Evolutionary conservation across 192 early-diverging fungal species (phyloP).

Genomic region (Lobulomyces angularis): DNA sequence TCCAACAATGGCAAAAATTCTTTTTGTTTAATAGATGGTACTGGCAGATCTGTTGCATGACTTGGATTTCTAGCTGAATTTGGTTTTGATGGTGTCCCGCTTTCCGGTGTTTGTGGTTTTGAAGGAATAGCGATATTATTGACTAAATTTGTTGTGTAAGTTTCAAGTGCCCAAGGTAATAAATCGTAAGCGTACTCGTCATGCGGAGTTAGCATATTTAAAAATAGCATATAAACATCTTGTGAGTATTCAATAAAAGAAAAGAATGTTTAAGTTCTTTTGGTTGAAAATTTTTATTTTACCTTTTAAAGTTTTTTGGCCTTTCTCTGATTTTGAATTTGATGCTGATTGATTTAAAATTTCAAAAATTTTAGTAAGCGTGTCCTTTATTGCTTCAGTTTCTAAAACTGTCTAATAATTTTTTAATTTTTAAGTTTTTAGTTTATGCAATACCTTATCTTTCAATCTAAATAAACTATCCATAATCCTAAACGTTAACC

Average conservation of each 20-base stretch:
- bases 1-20: conserved; percentile 19
- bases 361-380: conserved; percentile 30
- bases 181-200: conserved; percentile 42
- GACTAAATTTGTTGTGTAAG: conserved; percentile 14
- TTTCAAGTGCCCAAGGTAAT: conserved; percentile 38
- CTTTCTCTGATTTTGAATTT: not conserved
- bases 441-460: conserved; percentile 24
- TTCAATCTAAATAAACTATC: conserved; percentile 24
- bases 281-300: conserved; percentile 8
- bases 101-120: not conserved
- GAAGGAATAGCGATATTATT: not conserved
- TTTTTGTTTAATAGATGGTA: conserved; percentile 2
- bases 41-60: no score
- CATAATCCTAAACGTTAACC: conserved; percentile 24
- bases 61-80: no score
- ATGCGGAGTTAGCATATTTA: conserved; percentile 27
- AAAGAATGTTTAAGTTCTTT: not conserved
- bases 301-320: not conserved
- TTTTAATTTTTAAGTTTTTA: not conserved
- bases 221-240: conserved; percentile 26
- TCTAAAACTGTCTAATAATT: conserved; percentile 25
- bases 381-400: conserved; percentile 29
- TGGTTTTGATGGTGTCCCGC: conserved; percentile 1
- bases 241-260: conserved; percentile 3
- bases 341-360: conserved; percentile 2